A percentile compares a stretch with the other conserved stretches of the same genome.
Evolutionary conservation across 257 asterid genomes (phyloP).

Genomic region (Prunella vulgaris): DNA sequence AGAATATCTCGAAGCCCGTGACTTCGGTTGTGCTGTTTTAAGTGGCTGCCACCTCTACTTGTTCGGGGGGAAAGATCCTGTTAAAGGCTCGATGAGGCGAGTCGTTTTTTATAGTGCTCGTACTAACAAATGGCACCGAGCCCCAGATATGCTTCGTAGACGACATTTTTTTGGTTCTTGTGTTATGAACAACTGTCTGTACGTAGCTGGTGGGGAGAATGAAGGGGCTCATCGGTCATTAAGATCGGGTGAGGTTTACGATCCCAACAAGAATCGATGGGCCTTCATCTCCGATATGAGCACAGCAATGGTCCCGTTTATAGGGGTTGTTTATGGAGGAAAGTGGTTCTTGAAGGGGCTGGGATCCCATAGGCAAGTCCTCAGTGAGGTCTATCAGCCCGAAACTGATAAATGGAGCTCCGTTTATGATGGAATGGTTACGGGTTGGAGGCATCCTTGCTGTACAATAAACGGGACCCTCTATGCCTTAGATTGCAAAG

Average conservation of each 20-base stretch:
- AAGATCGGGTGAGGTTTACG: constrained; percentile 40
- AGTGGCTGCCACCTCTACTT: constrained; percentile 42
- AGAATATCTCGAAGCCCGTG: constrained; percentile 35
- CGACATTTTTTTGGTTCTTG: constrained; percentile 38
- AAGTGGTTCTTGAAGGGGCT: constrained; percentile 44
- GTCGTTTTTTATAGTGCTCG: constrained; percentile 39
- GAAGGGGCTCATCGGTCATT: constrained; percentile 35
- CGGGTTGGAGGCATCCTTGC: constrained; percentile 44
- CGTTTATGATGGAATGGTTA: constrained; percentile 34
- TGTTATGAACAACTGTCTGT: constrained; percentile 42
- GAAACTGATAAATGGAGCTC: constrained; percentile 32
- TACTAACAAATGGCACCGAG: constrained; percentile 41
- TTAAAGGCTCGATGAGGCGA: constrained; percentile 45
- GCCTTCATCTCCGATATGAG: constrained; percentile 39
- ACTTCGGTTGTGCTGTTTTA: constrained; percentile 39
- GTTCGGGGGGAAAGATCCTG: constrained; percentile 43
- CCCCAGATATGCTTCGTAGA: constrained; percentile 45
- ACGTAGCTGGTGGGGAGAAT: constrained; percentile 42
- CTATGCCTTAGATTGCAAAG: constrained; percentile 34
- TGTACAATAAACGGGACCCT: constrained; percentile 28
- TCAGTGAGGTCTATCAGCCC: constrained; percentile 33
- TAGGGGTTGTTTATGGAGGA: constrained; percentile 39
- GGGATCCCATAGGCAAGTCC: constrained; percentile 37
- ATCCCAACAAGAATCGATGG: constrained; percentile 43
- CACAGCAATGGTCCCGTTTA: constrained; percentile 39